Base-by-base conservation (phyloP, 23 red algal genomes). In the Chondrus crispus region DNA sequence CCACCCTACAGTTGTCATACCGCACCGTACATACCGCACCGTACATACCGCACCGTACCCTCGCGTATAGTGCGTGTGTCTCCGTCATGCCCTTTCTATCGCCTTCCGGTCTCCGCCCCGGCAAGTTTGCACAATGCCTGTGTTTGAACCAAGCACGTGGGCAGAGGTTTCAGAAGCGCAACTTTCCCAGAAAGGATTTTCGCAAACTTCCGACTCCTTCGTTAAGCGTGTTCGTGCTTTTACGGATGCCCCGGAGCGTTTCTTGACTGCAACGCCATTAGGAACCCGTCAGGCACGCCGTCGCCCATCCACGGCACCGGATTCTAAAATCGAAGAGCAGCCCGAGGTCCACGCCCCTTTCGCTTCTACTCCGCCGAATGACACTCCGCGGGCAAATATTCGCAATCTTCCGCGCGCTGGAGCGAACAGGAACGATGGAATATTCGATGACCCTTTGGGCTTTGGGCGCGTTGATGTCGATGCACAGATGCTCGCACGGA, bases 61-160 rank as follows among this genome's bases (percentile, higher is more conserved):
- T n/a, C n/a, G n/a, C n/a, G n/a, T n/a, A n/a, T n/a, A n/a, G n/a
- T n/a, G n/a, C n/a, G n/a, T n/a, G n/a, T n/a, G n/a, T n/a, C n/a
- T n/a, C n/a, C n/a, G n/a, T n/a, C n/a, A n/a, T n/a, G n/a, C n/a
- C n/a, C n/a, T n/a, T n/a, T n/a, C n/a, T n/a, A n/a, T n/a, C n/a
- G n/a, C n/a, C n/a, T n/a, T n/a, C n/a, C n/a, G n/a, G n/a, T n/a
- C n/a, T n/a, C n/a, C n/a, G n/a, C n/a, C n/a, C n/a, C n/a, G n/a
- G n/a, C n/a, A n/a, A n/a, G n/a, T n/a, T n/a, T n/a, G n/a, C n/a
- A n/a, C n/a, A n/a, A 86, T 81, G 81, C 45, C 82, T 28, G 60
- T 75, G 14, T 94, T 94, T 75, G 81, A 94, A 44, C 92, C 92
- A 68, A 78, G 64, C 62, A 94, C 92, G 33, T 94, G 92, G 92